phyloP scores from a whole-genome alignment of 768 basidiomycete species.

The Kwoniella mangroviensis region DNA sequence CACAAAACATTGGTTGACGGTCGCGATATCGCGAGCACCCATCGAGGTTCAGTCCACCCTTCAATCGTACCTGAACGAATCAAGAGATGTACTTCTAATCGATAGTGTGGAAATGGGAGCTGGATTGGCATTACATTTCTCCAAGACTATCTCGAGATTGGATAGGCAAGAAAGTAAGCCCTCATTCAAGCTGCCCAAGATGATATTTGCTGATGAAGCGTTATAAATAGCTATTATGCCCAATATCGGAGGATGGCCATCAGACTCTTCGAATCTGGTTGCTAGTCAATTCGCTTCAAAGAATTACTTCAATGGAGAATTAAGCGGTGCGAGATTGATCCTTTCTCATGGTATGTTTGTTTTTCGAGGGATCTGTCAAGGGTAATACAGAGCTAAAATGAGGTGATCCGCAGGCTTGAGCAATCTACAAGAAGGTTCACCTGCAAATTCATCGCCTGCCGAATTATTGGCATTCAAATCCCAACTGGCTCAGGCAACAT shows the following conservation, averaged over 20 bases:
- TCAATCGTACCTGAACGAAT: slow-evolving; percentile 86
- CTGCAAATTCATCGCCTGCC: slow-evolving; percentile 65
- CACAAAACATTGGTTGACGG: slow-evolving; percentile 80
- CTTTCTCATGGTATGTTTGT: slow-evolving; percentile 38
- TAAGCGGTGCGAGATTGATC: slow-evolving; percentile 66
- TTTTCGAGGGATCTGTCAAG: background rate
- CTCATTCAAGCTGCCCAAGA: background rate
- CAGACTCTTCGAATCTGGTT: slow-evolving; percentile 79
- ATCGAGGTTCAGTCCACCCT: slow-evolving; percentile 89
- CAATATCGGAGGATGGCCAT: slow-evolving; percentile 64
- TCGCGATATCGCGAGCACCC: slow-evolving; percentile 84
- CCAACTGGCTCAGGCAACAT: slow-evolving; percentile 70
- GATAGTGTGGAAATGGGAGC: slow-evolving; percentile 88
- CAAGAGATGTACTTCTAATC: slow-evolving; percentile 70
- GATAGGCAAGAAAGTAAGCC: slow-evolving; percentile 69
- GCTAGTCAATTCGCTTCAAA: slow-evolving; percentile 87
- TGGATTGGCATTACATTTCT: slow-evolving; percentile 83
- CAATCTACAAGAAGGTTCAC: slow-evolving; percentile 68
- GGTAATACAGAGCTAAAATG: background rate
- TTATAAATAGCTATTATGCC: slow-evolving; percentile 54
- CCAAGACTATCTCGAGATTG: slow-evolving; percentile 75
- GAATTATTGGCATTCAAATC: slow-evolving; percentile 71
- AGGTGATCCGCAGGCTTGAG: slow-evolving; percentile 62
- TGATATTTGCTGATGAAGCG: background rate
- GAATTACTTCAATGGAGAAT: slow-evolving; percentile 86